These are phyloP conservation scores for Tilletiaria anomala DNA, from an alignment of 1,284 basidiomycete genomes.

Conservation along the genomic window DNA sequence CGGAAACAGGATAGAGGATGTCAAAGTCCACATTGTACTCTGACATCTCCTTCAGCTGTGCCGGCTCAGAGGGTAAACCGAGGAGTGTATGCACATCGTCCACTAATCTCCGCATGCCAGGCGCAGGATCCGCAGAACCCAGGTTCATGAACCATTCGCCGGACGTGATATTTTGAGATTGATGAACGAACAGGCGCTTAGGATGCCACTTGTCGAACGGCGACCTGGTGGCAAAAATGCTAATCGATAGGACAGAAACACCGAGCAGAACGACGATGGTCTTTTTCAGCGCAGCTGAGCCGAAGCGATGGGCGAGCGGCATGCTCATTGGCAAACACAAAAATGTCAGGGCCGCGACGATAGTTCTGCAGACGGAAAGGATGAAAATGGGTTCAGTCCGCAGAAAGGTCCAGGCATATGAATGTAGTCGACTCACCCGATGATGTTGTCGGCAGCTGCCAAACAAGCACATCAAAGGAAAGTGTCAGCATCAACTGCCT, in stretches of 20 bases:
- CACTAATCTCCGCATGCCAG: conserved; percentile 55
- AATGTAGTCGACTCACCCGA: conserved; percentile 42
- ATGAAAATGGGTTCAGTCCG: too few relatives aligned
- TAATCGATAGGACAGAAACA: conserved; percentile 44
- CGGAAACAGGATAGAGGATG: conserved; percentile 52
- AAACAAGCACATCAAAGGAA: neutral
- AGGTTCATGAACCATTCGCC: conserved; percentile 67
- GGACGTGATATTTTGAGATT: conserved; percentile 60
- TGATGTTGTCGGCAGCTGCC: conserved; percentile 62
- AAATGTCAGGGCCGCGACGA: conserved; percentile 44
- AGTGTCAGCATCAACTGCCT: too few relatives aligned
- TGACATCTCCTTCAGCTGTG: conserved; percentile 32
- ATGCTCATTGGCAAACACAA: conserved; percentile 50
- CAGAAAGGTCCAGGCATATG: too few relatives aligned
- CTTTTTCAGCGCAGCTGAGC: conserved; percentile 35
- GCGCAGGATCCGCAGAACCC: conserved; percentile 68
- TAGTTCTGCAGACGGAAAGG: too few relatives aligned
- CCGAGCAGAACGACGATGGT: conserved; percentile 47
- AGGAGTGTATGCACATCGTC: conserved; percentile 53
- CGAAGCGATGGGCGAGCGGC: conserved; percentile 60
- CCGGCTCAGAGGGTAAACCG: conserved; percentile 40
- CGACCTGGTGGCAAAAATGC: conserved; percentile 48
- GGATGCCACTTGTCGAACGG: conserved; percentile 77
- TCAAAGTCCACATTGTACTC: conserved; percentile 34
- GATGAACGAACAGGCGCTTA: conserved; percentile 69